These are phyloP conservation scores for Lepidium africanum DNA, from an alignment of 345 rosid genomes.

Conservation along the genomic window DNA sequence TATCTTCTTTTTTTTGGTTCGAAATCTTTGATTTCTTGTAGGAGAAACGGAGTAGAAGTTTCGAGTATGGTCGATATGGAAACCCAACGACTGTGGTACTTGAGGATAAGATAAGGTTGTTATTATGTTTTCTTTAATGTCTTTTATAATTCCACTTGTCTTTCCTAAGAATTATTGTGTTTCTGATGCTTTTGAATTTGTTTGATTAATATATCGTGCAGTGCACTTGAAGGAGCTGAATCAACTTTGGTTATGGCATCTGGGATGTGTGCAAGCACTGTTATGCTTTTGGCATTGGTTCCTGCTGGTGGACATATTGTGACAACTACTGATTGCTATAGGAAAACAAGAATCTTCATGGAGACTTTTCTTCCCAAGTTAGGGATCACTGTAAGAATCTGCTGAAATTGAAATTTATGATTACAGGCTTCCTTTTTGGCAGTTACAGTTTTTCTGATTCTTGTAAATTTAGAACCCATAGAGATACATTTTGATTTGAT, in stretches of 20 bases:
- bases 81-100: constrained; percentile 83
- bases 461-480: not conserved
- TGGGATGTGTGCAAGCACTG: constrained; percentile 97
- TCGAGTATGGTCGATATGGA: constrained; percentile 97
- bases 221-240: constrained; percentile 97
- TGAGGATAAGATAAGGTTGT: constrained; percentile 86
- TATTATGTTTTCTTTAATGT: not conserved
- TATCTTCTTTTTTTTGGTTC: not conserved
- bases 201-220: constrained; percentile 22
- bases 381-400: constrained; percentile 67
- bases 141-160: not conserved
- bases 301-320: constrained; percentile 96
- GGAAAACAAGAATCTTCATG: constrained; percentile 93
- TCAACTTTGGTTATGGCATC: constrained; percentile 93
- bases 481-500: not conserved
- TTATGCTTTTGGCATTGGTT: constrained; percentile 87
- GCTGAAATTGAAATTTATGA: not conserved
- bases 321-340: constrained; percentile 90
- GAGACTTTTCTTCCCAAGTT: constrained; percentile 86
- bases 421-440: not conserved
- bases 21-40: constrained; percentile 14
- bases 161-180: not conserved
- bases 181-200: not conserved
- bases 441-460: not conserved
- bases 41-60: constrained; percentile 83